A percentile compares a stretch with the other conserved stretches of the same genome.
phyloP scores from a whole-genome alignment of 1,139 yeast genomes.

The Saccharomycopsis phalli region DNA sequence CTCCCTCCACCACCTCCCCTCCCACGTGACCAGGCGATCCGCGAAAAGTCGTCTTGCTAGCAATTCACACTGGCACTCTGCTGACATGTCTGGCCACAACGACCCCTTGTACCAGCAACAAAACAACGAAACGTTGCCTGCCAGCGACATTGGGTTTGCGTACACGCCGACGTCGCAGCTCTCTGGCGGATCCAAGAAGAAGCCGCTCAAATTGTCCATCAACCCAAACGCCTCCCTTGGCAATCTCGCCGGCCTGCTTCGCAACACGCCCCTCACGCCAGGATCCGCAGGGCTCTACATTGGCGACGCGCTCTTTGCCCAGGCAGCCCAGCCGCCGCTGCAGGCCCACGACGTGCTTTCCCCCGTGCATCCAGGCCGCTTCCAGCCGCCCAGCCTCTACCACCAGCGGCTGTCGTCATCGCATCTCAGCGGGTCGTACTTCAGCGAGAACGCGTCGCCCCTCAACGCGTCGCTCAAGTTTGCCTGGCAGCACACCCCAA shows the following conservation, averaged over 20 bases:
- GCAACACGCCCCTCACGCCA: conserved; percentile 19
- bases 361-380: conserved; percentile 11
- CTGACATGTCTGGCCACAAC: too few relatives aligned
- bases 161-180: not conserved
- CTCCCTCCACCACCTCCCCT: too few relatives aligned
- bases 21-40: too few relatives aligned
- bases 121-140: too few relatives aligned
- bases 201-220: conserved; percentile 15
- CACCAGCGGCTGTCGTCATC: conserved; percentile 8
- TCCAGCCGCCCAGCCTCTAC: conserved; percentile 7
- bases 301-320: conserved; percentile 1
- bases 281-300: conserved; percentile 7
- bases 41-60: too few relatives aligned
- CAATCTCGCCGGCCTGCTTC: conserved; percentile 9
- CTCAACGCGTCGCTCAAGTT: not conserved
- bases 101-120: too few relatives aligned
- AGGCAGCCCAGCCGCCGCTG: conserved; percentile 5
- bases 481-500: not conserved
- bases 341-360: conserved; percentile 10
- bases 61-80: too few relatives aligned
- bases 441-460: conserved; percentile 11
- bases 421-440: conserved; percentile 7
- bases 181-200: conserved; percentile 5
- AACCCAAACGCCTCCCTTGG: conserved; percentile 6
- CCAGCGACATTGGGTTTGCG: conserved; percentile 1